phyloP scores from a whole-genome alignment of 2,329 filamentous ascomycete genomes.

The Coleophoma eucalyptorum region DNA sequence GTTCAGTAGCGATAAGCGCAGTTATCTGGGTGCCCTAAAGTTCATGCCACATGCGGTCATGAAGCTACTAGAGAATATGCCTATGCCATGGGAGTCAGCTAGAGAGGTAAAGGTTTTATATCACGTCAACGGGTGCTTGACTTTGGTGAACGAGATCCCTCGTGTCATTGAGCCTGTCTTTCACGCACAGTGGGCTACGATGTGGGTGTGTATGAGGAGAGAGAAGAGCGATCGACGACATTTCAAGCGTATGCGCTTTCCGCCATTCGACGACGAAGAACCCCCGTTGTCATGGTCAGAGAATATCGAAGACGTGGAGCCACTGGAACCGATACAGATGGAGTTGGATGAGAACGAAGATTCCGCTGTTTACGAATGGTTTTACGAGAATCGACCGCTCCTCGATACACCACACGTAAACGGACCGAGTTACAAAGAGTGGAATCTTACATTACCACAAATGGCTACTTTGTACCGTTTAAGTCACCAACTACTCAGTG shows the following conservation, averaged over 20 bases:
- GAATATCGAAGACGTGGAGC: constrained; percentile 98
- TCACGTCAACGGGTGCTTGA: constrained; percentile 96
- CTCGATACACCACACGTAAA: constrained; percentile 92
- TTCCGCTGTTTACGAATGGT: constrained; percentile 88
- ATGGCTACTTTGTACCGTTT: constrained; percentile 95
- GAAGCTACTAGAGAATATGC: constrained; percentile 98
- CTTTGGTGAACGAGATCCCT: constrained; percentile 92
- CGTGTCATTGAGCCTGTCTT: constrained; percentile 97
- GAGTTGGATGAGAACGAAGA: constrained; percentile 95
- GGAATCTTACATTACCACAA: constrained; percentile 89
- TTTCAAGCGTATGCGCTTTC: constrained; percentile 99
- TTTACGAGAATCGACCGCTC: constrained; percentile 91
- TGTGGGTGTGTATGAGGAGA: constrained; percentile 98
- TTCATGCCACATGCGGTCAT: constrained; percentile 99
- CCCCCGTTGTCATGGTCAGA: constrained; percentile 97
- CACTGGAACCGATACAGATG: constrained; percentile 96
- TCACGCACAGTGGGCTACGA: constrained; percentile 97
- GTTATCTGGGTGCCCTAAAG: constrained; percentile 94
- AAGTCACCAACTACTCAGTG: constrained; percentile 85
- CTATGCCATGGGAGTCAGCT: constrained; percentile 98
- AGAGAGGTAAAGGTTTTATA: constrained; percentile 97
- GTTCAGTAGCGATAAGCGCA: constrained; percentile 97
- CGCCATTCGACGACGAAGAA: constrained; percentile 97
- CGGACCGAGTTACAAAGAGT: constrained; percentile 92
- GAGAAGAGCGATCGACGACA: constrained; percentile 94